Evolutionary conservation across 2,329 filamentous ascomycete species (phyloP), one percentile per base, ranked within the genome.

Genomic region (Pseudogymnoascus sp.): DNA sequence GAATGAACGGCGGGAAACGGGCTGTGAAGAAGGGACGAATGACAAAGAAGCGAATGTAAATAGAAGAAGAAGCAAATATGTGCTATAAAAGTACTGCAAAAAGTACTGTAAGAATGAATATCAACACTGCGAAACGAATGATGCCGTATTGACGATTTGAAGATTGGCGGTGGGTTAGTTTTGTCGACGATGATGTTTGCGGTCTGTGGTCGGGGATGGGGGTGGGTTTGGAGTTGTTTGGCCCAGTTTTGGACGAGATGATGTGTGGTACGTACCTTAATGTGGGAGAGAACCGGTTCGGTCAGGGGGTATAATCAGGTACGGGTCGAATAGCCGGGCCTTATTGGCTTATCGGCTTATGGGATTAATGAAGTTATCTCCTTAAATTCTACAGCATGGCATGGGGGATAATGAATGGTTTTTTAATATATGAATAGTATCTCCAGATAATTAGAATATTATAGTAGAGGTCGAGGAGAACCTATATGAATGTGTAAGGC

Each of bases 81-180:
- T 56, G 49, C 49, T 56, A 34, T 56, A 56, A 56, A 56, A 56
- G 49, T 56, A 56, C 49, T 34, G 49, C 49, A 56, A 56, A 56
- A 21, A 12, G 49, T 56, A 56, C 49, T 34, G 49, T 36, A 56
- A 56, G 28, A 56, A 56, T 28, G 28, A 56, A 56, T 56, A 56
- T 56, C 49, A 56, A 56, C 49, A 56, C 49, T 56, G 49, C 49
- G 49, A 56, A 36, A 56, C 49, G 49, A 56, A 56, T n/a, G 28
- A 36, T 56, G 49, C 49, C 49, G 49, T 56, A 56, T 56, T 34
- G 49, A 56, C 28, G 49, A 56, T 56, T 56, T 56, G 49, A 4
- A 36, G 49, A 34, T 56, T 16, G 9, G 3, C 28, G 18, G 25
- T 34, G 28, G 28, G 49, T 36, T 36, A 56, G 49, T 56, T 56